These are phyloP conservation scores for Ramularia endophylla DNA, from an alignment of 2,329 filamentous ascomycete genomes.

Conservation along the genomic window DNA sequence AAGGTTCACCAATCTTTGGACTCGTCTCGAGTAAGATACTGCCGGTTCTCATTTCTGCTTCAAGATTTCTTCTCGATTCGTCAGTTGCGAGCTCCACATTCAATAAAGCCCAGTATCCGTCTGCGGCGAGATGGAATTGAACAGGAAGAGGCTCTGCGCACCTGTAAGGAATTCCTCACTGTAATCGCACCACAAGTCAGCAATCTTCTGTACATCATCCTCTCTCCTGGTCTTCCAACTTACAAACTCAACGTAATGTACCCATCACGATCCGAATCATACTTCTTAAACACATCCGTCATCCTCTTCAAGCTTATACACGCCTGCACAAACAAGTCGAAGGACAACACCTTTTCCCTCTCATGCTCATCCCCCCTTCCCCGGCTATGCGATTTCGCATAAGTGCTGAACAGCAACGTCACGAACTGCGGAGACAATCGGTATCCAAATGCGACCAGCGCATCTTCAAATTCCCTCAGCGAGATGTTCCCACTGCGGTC, in stretches of 20 bases:
- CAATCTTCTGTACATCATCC: background rate
- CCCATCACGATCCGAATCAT: slow-evolving; percentile 93
- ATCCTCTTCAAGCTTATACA: slow-evolving; percentile 96
- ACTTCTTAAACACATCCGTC: slow-evolving; percentile 99
- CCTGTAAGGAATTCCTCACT: slow-evolving; percentile 51
- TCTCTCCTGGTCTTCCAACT: too few species aligned
- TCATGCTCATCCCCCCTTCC: slow-evolving; percentile 33
- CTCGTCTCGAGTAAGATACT: too few species aligned
- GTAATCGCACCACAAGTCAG: too few species aligned
- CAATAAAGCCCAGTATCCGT: slow-evolving; percentile 49
- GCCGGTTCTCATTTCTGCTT: slow-evolving; percentile 17
- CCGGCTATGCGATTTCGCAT: slow-evolving; percentile 52
- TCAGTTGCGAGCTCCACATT: slow-evolving; percentile 16
- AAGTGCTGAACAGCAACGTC: slow-evolving; percentile 76
- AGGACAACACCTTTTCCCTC: slow-evolving; percentile 44
- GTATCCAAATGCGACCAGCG: slow-evolving; percentile 87
- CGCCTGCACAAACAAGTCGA: slow-evolving; percentile 95
- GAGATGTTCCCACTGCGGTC: slow-evolving; percentile 75
- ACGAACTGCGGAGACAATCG: slow-evolving; percentile 80
- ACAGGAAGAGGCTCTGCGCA: slow-evolving; percentile 50
- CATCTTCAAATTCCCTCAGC: slow-evolving; percentile 80
- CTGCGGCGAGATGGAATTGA: slow-evolving; percentile 46
- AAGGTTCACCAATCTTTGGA: too few species aligned
- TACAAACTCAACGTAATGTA: slow-evolving; percentile 54
- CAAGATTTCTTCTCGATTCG: slow-evolving; percentile 18